Evolutionary conservation across 306 rosid genomes (phyloP).

Genomic region (Corylus avellana): DNA sequence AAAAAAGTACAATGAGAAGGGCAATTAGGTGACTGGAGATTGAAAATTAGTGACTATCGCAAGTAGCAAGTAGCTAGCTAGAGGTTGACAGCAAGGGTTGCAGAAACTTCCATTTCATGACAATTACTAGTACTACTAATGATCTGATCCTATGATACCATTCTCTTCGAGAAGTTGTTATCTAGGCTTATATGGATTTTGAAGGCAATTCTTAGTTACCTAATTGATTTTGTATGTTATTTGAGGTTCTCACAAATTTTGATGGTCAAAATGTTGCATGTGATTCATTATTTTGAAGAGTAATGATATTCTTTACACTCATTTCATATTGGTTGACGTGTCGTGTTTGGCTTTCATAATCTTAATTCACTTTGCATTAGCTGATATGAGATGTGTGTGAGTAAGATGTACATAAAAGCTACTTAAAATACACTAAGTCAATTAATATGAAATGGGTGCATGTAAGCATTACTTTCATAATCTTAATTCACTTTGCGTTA

Average conservation of each 20-base stretch:
- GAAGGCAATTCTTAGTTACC: background rate
- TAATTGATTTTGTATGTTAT: background rate
- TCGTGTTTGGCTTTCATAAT: no score
- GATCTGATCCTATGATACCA: background rate
- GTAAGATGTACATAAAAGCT: no score
- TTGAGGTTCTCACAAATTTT: background rate
- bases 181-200: background rate
- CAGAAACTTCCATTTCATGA: conserved; percentile 4
- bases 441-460: no score
- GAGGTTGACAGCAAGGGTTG: background rate
- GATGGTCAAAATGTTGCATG: background rate
- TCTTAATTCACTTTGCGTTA: no score
- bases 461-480: no score
- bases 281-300: background rate
- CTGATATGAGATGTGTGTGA: no score
- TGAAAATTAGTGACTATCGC: background rate
- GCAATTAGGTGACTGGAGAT: background rate
- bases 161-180: background rate
- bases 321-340: no score
- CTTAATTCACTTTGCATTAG: no score
- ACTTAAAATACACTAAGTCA: no score
- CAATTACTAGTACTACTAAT: background rate
- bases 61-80: background rate
- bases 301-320: no score
- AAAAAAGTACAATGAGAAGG: background rate